Base-by-base conservation (phyloP, 345 rosid genomes). In the Brassica incana region DNA sequence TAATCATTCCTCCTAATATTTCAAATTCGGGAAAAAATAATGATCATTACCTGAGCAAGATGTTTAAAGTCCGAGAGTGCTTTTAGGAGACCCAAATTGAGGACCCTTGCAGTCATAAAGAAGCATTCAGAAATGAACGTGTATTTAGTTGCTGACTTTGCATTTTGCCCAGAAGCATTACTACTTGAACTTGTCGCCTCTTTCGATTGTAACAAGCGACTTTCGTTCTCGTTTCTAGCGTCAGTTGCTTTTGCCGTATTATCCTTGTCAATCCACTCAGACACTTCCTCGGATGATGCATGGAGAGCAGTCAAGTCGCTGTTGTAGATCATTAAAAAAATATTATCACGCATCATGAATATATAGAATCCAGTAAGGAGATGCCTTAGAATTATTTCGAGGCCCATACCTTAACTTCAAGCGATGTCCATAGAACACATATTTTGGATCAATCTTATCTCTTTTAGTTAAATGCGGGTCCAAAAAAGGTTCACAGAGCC, bases 21-120 rank as follows among this genome's bases (percentile, higher is more conserved):
- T 74, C 12, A 11, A 48, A 32, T 62, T 36, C 9, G 3, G 4
- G 58, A 36, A 16, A 67, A 2, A 48, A 30, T 69, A 59, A 14
- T 3, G 71, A 60, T 73, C 60, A 77, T 68, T 86, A 93, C 99
- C 99, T 96, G 99, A 78, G 90, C 83, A 62, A 96, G 90, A 88
- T 93, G 98, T 88, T 93, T 96, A 75, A 90, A 96, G 87, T 96
- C 99, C 4, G 97, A 91, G 88, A 91, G 91, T 80, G 98, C 93
- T 86, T 96, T 96, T 74, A 96, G 72, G 72, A 96, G 89, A 80
- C 99, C 98, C 88, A 96, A 83, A 83, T 90, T 96, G 67, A 93
- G 97, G 76, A 88, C 98, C 91, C 98, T 87, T 70, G 97, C 97
- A 59, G 98, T 93, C 97, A 96, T 96, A 81, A 96, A 96, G 89